These are phyloP conservation scores for Aspergillus persii DNA, from an alignment of 2,329 filamentous ascomycete genomes.

Conservation along the genomic window DNA sequence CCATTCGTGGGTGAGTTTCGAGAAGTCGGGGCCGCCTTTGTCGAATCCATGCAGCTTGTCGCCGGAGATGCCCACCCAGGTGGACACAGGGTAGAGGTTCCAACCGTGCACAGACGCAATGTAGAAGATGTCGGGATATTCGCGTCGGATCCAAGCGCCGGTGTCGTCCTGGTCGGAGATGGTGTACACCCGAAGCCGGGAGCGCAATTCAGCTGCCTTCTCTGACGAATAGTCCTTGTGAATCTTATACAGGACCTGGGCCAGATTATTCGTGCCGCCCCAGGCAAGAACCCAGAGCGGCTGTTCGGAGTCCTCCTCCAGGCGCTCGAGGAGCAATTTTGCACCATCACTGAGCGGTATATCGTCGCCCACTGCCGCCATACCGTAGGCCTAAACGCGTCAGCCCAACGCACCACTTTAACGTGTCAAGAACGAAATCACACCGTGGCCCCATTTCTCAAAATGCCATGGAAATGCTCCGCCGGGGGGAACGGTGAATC, in stretches of 20 bases:
- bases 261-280: not conserved
- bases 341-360: not conserved
- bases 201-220: not conserved
- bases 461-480: not conserved
- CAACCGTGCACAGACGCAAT: slow-evolving; percentile 57
- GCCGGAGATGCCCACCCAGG: slow-evolving; percentile 46
- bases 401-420: not conserved
- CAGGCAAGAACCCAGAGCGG: not conserved
- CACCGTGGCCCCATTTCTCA: not conserved
- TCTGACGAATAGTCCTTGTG: not conserved
- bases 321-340: not conserved
- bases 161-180: slow-evolving; percentile 61
- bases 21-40: slow-evolving; percentile 14
- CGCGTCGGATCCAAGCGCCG: slow-evolving; percentile 54
- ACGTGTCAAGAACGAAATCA: not conserved
- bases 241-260: not conserved
- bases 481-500: not conserved
- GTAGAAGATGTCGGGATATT: slow-evolving; percentile 57
- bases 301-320: not conserved
- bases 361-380: not conserved
- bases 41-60: slow-evolving; percentile 51
- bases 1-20: slow-evolving; percentile 38
- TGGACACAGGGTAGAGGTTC: slow-evolving; percentile 51
- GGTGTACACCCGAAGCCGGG: slow-evolving; percentile 51
- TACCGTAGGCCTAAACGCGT: not conserved